Conservation (phyloP, 1,284 basidiomycete species). For the Cutaneotrichosporon sp. region DNA sequence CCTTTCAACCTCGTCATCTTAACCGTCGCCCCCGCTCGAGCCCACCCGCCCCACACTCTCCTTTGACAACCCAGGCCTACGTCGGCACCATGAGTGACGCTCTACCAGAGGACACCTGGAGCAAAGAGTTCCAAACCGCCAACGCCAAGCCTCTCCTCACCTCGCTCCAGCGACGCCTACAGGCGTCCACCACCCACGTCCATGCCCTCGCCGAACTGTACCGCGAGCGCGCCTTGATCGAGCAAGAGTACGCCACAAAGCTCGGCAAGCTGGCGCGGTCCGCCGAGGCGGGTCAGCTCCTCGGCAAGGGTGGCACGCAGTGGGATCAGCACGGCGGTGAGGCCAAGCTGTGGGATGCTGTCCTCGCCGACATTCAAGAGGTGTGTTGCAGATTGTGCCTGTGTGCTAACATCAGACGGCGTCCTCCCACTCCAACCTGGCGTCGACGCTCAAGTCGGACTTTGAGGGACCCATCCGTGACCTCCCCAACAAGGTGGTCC, state of each 20-base stretch:
- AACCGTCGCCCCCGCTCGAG: too few species aligned
- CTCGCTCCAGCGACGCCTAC: slow-evolving; percentile 41
- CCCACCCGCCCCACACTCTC: too few species aligned
- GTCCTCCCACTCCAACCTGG: slow-evolving; percentile 42
- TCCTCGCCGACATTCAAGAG: slow-evolving; percentile 48
- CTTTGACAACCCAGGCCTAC: slow-evolving; percentile 4
- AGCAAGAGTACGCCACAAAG: slow-evolving; percentile 56
- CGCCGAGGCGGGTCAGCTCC: slow-evolving; percentile 42
- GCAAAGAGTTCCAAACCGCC: slow-evolving; percentile 40
- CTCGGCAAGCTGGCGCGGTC: slow-evolving; percentile 56
- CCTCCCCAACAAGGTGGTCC: slow-evolving; percentile 42
- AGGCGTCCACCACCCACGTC: slow-evolving; percentile 44
- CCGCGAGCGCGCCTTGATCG: slow-evolving; percentile 56
- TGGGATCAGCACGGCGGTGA: slow-evolving; percentile 46
- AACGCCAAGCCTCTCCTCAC: slow-evolving; percentile 41
- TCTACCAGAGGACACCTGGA: slow-evolving; percentile 48
- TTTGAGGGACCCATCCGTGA: slow-evolving; percentile 49
- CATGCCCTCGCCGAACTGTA: slow-evolving; percentile 56
- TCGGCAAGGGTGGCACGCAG: slow-evolving; percentile 39
- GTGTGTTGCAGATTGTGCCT: slow-evolving; percentile 29
- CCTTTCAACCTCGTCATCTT: too few species aligned
- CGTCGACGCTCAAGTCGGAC: slow-evolving; percentile 39
- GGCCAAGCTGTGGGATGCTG: slow-evolving; percentile 43
- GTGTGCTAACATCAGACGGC: slow-evolving; percentile 43
- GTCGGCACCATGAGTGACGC: slow-evolving; percentile 21